Evolutionary conservation across 768 basidiomycete genomes (phyloP).

Genomic region (Leccinellum luteum): DNA sequence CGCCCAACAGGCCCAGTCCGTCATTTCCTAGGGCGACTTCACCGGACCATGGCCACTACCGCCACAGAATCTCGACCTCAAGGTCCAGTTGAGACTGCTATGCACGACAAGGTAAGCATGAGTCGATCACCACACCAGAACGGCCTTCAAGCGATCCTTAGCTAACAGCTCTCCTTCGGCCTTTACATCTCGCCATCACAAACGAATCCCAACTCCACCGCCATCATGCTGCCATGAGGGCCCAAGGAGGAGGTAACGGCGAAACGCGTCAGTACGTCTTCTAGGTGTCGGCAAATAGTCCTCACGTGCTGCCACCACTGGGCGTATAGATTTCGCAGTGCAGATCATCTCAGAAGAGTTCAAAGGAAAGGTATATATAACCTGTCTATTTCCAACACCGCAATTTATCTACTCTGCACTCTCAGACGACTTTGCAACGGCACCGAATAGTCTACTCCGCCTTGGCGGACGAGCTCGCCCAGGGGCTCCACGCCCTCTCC

Average conservation of each 20-base stretch:
- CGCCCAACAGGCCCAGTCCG: slow-evolving; percentile 19
- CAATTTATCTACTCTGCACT: slow-evolving; percentile 9
- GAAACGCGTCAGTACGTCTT: slow-evolving; percentile 72
- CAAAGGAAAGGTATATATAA: slow-evolving; percentile 59
- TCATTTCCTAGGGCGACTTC: slow-evolving; percentile 19
- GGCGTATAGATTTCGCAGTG: slow-evolving; percentile 66
- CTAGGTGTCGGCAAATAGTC: slow-evolving; percentile 11
- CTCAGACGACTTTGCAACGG: slow-evolving; percentile 71
- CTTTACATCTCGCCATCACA: slow-evolving; percentile 59
- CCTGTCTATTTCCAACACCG: slow-evolving; percentile 4
- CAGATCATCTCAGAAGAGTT: slow-evolving; percentile 72
- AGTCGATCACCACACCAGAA: slow-evolving; percentile 24
- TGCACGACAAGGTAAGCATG: slow-evolving; percentile 52
- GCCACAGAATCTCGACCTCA: slow-evolving; percentile 25
- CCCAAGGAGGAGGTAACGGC: slow-evolving; percentile 59
- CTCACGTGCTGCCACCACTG: slow-evolving; percentile 23
- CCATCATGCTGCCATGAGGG: slow-evolving; percentile 81
- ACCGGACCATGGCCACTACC: slow-evolving; percentile 29
- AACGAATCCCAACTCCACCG: slow-evolving; percentile 87
- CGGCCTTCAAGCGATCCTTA: slow-evolving; percentile 33
- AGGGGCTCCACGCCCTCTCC: slow-evolving; percentile 75
- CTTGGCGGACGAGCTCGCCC: slow-evolving; percentile 65
- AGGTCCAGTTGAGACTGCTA: slow-evolving; percentile 59
- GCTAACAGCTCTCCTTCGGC: slow-evolving; percentile 62
- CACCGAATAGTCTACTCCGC: slow-evolving; percentile 78